Conservation (phyloP, 2,329 filamentous ascomycete genomes). For the Colletotrichum musicola region DNA sequence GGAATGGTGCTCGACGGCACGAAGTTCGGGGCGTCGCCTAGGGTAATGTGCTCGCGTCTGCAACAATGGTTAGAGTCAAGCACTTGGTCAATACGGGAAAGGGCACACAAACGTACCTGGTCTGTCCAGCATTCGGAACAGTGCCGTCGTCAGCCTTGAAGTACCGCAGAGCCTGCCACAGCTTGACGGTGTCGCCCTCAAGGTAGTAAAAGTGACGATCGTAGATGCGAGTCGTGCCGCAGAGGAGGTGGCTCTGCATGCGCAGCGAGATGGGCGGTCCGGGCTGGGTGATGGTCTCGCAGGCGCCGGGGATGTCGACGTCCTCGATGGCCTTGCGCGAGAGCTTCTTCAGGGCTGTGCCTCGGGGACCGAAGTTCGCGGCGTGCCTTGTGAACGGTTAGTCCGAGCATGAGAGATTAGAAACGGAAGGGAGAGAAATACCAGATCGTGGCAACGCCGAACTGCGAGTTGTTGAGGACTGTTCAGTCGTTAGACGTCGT, state of each 20-base stretch:
- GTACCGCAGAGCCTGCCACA: slow-evolving; percentile 78
- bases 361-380: slow-evolving; percentile 81
- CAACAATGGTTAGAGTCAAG: too few relatives aligned
- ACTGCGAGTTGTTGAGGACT: slow-evolving; percentile 87
- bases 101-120: slow-evolving; percentile 68
- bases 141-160: slow-evolving; percentile 69
- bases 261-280: slow-evolving; percentile 90
- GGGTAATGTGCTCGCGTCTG: slow-evolving; percentile 77
- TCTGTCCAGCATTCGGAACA: slow-evolving; percentile 78
- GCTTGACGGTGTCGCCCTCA: slow-evolving; percentile 81
- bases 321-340: slow-evolving; percentile 88
- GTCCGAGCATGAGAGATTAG: not conserved
- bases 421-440: slow-evolving; percentile 58
- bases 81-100: too few relatives aligned
- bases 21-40: slow-evolving; percentile 88
- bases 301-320: slow-evolving; percentile 89
- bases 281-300: slow-evolving; percentile 84
- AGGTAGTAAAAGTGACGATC: slow-evolving; percentile 89
- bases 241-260: slow-evolving; percentile 89
- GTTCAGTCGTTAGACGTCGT: slow-evolving; percentile 43
- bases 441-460: slow-evolving; percentile 97
- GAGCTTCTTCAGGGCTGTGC: slow-evolving; percentile 76
- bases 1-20: slow-evolving; percentile 74
- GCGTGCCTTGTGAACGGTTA: slow-evolving; percentile 76
- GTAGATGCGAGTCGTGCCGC: slow-evolving; percentile 87